Percentiles rank a stretch among this genome's conserved stretches.
These are phyloP conservation scores for Globisporangium abappressorium DNA, from an alignment of 352 stramenopile genomes.

Conservation along the genomic window DNA sequence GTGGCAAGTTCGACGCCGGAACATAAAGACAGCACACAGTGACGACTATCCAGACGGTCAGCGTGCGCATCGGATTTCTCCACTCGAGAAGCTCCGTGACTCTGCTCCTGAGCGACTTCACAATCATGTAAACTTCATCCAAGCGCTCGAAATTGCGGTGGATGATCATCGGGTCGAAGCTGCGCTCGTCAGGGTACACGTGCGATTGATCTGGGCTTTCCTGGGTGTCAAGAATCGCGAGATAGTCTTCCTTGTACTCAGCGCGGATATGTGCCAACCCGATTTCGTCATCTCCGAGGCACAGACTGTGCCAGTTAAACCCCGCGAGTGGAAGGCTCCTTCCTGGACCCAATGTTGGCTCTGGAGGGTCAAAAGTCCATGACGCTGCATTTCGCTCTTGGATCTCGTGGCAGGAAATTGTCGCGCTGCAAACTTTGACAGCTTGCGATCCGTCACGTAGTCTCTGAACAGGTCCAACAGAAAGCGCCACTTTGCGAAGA, in stretches of 20 bases:
- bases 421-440: conserved; percentile 9
- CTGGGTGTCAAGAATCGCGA: conserved; percentile 17
- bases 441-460: conserved; percentile 14
- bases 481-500: conserved; percentile 14
- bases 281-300: conserved; percentile 28
- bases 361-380: conserved; percentile 24
- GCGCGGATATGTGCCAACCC: conserved; percentile 25
- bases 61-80: conserved; percentile 22
- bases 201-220: conserved; percentile 24
- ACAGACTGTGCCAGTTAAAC: conserved; percentile 25
- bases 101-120: conserved; percentile 17
- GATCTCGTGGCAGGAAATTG: conserved; percentile 28
- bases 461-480: conserved; percentile 12
- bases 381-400: conserved; percentile 22
- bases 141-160: conserved; percentile 38
- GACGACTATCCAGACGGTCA: conserved; percentile 21
- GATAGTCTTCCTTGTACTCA: conserved; percentile 26
- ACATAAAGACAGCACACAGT: conserved; percentile 21
- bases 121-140: conserved; percentile 22
- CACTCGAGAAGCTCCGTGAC: conserved; percentile 31
- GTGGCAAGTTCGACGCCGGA: conserved; percentile 17
- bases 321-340: conserved; percentile 13
- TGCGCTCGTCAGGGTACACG: conserved; percentile 25
- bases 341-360: conserved; percentile 21
- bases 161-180: conserved; percentile 31